Percentiles rank a stretch among this genome's conserved stretches.
Evolutionary conservation across 768 basidiomycete species (phyloP).

Genomic region (Trametes gibbosa): DNA sequence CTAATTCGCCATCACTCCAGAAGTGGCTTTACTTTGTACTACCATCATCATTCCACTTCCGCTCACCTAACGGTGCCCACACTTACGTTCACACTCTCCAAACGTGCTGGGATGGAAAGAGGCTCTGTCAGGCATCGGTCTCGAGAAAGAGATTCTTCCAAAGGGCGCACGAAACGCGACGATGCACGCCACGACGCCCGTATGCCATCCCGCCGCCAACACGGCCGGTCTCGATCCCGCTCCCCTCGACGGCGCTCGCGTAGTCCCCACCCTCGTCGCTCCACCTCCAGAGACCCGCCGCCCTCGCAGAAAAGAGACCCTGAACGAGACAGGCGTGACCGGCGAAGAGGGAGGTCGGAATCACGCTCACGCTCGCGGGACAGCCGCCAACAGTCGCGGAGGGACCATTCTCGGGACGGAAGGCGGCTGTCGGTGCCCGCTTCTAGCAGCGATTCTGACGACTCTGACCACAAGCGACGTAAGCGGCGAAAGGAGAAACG

Average conservation of each 20-base stretch:
- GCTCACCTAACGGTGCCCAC: no score
- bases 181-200: background rate
- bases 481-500: constrained; percentile 45
- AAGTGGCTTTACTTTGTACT: no score
- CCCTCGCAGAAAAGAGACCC: background rate
- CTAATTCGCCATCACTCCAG: no score
- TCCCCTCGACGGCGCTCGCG: constrained; percentile 8
- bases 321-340: background rate
- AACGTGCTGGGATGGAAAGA: background rate
- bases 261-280: background rate
- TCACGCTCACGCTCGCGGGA: constrained; percentile 12
- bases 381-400: constrained; percentile 3
- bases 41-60: no score
- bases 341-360: background rate
- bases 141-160: background rate
- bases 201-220: constrained; percentile 1
- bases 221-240: constrained; percentile 6
- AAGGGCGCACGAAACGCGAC: background rate
- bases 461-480: constrained; percentile 27
- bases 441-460: constrained; percentile 33
- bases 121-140: background rate
- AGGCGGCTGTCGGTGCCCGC: constrained; percentile 36
- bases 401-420: constrained; percentile 23
- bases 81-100: background rate
- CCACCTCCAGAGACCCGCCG: background rate